Evolutionary conservation across 129 eudicot species (phyloP).

Genomic region (Pseudognaphalium luteoalbum): DNA sequence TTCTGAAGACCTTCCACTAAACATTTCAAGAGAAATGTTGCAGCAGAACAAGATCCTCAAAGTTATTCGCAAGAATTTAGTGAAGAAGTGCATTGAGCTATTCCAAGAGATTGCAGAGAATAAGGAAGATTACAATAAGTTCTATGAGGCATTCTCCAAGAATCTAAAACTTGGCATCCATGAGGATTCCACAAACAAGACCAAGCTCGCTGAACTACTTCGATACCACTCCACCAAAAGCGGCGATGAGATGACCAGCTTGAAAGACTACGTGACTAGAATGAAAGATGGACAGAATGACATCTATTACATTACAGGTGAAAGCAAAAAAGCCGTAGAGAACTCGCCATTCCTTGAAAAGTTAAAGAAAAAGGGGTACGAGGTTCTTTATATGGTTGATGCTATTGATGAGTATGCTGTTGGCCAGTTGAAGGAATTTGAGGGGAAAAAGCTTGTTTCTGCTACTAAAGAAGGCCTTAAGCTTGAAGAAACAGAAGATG

Average conservation of each 20-base stretch:
- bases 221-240: slow-evolving; percentile 39
- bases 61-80: slow-evolving; percentile 29
- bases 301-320: slow-evolving; percentile 62
- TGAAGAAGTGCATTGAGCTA: slow-evolving; percentile 30
- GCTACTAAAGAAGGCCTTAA: slow-evolving; percentile 50
- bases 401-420: slow-evolving; percentile 78
- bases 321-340: slow-evolving; percentile 88
- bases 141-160: slow-evolving; percentile 66
- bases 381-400: slow-evolving; percentile 76
- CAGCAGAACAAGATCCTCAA: slow-evolving; percentile 26
- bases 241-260: slow-evolving; percentile 73
- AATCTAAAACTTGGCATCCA: slow-evolving; percentile 48
- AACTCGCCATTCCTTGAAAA: slow-evolving; percentile 76
- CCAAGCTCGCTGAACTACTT: slow-evolving; percentile 59
- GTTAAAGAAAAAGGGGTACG: slow-evolving; percentile 71
- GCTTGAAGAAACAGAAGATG: slow-evolving; percentile 63
- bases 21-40: slow-evolving; percentile 23
- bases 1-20: slow-evolving; percentile 6
- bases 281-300: slow-evolving; percentile 71
- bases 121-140: slow-evolving; percentile 39
- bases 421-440: slow-evolving; percentile 37
- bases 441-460: slow-evolving; percentile 71
- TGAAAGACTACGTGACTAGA: slow-evolving; percentile 74
- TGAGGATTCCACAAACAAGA: slow-evolving; percentile 67
- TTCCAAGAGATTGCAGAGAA: slow-evolving; percentile 33